Evolutionary conservation across 495 filamentous ascomycete genomes (phyloP).

Genomic region (Tuber magnatum): DNA sequence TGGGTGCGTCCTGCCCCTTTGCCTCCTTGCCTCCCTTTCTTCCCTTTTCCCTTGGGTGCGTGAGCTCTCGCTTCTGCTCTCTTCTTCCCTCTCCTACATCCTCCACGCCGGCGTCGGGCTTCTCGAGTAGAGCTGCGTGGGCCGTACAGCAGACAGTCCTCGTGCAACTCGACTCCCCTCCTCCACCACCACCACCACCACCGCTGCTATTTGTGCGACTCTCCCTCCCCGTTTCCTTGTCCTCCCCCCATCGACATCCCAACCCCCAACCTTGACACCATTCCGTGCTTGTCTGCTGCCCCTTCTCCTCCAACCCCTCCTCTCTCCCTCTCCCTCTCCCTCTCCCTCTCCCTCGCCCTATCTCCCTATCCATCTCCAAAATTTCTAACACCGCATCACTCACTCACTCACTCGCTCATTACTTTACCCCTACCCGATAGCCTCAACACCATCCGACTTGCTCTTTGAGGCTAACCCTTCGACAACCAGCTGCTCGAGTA

Average conservation of each 20-base stretch:
- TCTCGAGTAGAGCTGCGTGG: neutral
- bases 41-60: neutral
- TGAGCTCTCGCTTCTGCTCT: neutral
- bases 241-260: neutral
- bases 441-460: neutral
- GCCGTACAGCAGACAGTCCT: neutral
- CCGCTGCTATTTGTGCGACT: neutral
- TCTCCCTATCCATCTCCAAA: neutral
- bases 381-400: neutral
- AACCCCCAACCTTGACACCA: neutral
- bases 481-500: constrained; percentile 1
- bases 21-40: neutral
- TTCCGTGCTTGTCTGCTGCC: neutral
- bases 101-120: neutral
- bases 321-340: neutral
- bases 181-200: neutral
- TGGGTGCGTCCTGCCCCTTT: neutral
- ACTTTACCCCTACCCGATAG: neutral
- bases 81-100: neutral
- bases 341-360: neutral
- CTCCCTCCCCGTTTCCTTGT: constrained; percentile 2
- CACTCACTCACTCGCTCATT: neutral
- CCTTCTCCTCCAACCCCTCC: neutral
- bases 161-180: neutral
- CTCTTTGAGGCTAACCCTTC: neutral